Percentiles rank a stretch among this genome's conserved stretches.
Evolutionary conservation across 129 eudicot species (phyloP).

Genomic region (Gnaphalium uliginosum): DNA sequence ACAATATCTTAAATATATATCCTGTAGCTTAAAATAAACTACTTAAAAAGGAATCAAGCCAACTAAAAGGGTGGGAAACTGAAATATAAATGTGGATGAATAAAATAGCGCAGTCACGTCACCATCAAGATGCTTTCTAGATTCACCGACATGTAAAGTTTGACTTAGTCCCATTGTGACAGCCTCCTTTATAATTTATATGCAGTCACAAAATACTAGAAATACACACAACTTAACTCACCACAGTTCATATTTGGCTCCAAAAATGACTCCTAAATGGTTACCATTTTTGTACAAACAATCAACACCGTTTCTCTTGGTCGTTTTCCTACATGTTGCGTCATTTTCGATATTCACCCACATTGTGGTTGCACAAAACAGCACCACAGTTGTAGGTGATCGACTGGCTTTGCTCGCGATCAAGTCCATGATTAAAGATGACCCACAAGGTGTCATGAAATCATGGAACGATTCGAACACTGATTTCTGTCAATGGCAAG

Average conservation of each 20-base stretch:
- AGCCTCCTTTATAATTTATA: neutral
- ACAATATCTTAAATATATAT: no score
- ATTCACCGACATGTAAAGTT: neutral
- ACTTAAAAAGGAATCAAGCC: no score
- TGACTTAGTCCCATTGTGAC: constrained; percentile 3
- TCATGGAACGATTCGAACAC: constrained; percentile 31
- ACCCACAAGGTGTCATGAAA: constrained; percentile 28
- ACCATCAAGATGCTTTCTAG: constrained; percentile 5
- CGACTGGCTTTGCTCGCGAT: constrained; percentile 26
- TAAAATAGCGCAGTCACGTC: neutral
- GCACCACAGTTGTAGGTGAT: constrained; percentile 1
- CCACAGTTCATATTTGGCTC: neutral
- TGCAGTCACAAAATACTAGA: neutral
- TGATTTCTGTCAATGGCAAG: constrained; percentile 30
- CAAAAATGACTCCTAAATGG: constrained; percentile 20
- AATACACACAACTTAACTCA: neutral
- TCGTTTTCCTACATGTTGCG: neutral
- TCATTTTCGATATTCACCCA: neutral
- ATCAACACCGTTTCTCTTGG: constrained; percentile 12
- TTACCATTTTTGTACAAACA: constrained; percentile 6
- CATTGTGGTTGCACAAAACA: constrained; percentile 6
- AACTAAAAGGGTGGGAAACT: no score
- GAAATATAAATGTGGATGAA: no score
- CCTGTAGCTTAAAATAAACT: no score
- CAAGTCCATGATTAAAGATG: constrained; percentile 31